phyloP scores from a whole-genome alignment of 495 filamentous ascomycete species.

The Xylaria curta region DNA sequence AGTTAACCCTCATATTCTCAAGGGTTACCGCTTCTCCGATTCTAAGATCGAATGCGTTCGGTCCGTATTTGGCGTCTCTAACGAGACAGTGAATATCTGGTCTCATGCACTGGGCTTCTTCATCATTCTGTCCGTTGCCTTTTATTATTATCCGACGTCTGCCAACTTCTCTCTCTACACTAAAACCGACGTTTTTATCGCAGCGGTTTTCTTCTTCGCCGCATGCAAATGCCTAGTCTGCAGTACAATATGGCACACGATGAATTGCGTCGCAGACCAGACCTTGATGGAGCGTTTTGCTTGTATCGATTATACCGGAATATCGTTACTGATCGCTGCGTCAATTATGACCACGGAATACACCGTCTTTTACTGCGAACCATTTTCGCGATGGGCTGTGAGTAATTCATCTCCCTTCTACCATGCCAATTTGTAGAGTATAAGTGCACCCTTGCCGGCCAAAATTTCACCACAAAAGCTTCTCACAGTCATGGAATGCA shows the following conservation, averaged over 20 bases:
- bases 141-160: conserved; percentile 93
- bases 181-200: conserved; percentile 84
- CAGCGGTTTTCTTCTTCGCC: conserved; percentile 95
- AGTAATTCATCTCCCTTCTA: background rate
- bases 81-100: conserved; percentile 98
- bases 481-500: background rate
- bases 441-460: background rate
- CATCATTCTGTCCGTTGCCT: conserved; percentile 85
- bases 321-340: conserved; percentile 92
- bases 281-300: conserved; percentile 92
- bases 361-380: conserved; percentile 98
- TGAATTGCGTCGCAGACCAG: conserved; percentile 92
- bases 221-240: conserved; percentile 96
- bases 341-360: conserved; percentile 99
- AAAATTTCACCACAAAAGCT: background rate
- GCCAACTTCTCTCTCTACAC: conserved; percentile 86
- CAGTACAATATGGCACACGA: conserved; percentile 96
- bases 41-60: conserved; percentile 84
- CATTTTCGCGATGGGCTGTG: conserved; percentile 74
- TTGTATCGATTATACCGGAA: conserved; percentile 98
- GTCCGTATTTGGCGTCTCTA: conserved; percentile 82
- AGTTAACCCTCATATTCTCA: conserved; percentile 90
- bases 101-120: conserved; percentile 87
- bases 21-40: conserved; percentile 91
- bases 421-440: background rate